phyloP scores from a whole-genome alignment of 2,329 filamentous ascomycete species.

The Stenocarpella maydis region DNA sequence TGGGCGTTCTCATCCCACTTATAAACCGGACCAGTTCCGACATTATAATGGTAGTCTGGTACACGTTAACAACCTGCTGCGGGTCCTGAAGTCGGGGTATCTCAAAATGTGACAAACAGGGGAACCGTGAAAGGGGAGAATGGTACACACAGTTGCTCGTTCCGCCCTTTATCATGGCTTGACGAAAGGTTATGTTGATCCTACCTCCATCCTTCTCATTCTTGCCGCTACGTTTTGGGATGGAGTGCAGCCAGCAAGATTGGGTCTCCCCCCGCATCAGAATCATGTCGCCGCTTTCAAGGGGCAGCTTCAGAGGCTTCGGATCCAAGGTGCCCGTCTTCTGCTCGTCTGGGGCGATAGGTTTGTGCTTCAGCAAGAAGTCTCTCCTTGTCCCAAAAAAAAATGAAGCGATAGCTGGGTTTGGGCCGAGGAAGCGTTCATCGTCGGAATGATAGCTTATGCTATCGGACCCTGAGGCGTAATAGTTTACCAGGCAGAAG shows the following conservation, averaged over 20 bases:
- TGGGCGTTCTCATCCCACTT: constrained; percentile 67
- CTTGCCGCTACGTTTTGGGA: constrained; percentile 76
- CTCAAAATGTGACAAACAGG: no score
- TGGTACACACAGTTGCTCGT: constrained; percentile 70
- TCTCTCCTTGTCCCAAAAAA: constrained; percentile 76
- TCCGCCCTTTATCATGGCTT: constrained; percentile 73
- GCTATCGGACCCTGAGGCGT: constrained; percentile 77
- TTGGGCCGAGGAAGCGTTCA: constrained; percentile 74
- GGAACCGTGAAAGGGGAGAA: no score
- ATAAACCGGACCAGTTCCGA: constrained; percentile 73
- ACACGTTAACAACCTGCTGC: no score
- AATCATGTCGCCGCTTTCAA: constrained; percentile 79
- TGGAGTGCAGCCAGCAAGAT: constrained; percentile 77
- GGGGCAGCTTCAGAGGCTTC: constrained; percentile 57
- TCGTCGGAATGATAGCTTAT: constrained; percentile 85
- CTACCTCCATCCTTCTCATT: constrained; percentile 68
- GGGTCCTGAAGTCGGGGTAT: no score
- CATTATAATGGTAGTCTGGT: constrained; percentile 78
- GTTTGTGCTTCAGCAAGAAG: constrained; percentile 83
- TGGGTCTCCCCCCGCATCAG: constrained; percentile 82
- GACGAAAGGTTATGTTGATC: constrained; percentile 82
- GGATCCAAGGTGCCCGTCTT: constrained; percentile 42
- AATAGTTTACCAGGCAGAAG: constrained; percentile 85
- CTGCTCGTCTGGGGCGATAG: constrained; percentile 48
- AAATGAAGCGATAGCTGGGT: constrained; percentile 79